Conservation (phyloP, 441 rosid species). For the Croton setiger region DNA sequence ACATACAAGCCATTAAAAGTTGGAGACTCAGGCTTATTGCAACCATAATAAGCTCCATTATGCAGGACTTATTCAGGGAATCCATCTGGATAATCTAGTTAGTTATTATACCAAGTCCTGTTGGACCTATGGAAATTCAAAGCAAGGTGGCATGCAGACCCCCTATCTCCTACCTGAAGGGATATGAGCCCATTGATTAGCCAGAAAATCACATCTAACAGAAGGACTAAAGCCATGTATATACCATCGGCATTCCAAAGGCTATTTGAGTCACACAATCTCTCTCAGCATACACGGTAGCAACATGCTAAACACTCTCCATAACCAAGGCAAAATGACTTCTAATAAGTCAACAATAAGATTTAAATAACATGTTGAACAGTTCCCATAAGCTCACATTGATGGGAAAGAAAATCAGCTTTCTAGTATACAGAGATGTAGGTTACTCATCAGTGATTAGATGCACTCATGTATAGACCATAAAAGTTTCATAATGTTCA, state of each 20-base stretch:
- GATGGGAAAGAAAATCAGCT: not conserved
- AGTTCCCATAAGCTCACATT: not conserved
- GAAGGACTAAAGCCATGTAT: not conserved
- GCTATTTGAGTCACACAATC: not conserved
- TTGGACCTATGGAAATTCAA: not conserved
- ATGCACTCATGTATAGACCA: not conserved
- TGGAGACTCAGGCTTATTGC: not conserved
- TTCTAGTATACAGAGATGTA: not conserved
- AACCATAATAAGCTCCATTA: not conserved
- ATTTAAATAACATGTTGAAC: too few relatives aligned
- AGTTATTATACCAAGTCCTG: not conserved
- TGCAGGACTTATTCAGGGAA: not conserved
- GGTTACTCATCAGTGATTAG: not conserved
- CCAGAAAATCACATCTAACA: not conserved
- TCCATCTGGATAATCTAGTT: conserved; percentile 1
- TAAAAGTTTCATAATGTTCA: not conserved
- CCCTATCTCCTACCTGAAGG: not conserved
- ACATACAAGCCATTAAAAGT: not conserved
- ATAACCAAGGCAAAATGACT: not conserved
- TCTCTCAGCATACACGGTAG: not conserved
- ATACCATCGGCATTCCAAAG: not conserved
- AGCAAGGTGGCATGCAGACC: not conserved
- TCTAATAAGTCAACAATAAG: not conserved
- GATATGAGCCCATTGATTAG: not conserved
- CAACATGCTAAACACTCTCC: not conserved